Conservation (phyloP, 352 stramenopile genomes). For the Phytopythium ostracodes region DNA sequence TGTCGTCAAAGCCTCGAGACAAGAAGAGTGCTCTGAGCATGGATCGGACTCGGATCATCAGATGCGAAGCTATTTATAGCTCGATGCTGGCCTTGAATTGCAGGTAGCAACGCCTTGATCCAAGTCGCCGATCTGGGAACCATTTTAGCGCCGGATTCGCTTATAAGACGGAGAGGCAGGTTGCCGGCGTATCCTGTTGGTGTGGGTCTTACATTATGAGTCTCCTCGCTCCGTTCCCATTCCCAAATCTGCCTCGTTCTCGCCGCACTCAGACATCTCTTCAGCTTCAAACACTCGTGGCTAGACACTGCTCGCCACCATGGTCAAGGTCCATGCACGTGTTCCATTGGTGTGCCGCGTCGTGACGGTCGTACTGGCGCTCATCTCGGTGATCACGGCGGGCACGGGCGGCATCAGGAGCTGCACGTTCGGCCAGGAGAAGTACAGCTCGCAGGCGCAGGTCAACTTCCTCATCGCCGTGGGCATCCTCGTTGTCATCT, state of each 20-base stretch:
- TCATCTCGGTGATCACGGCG: conserved; percentile 36
- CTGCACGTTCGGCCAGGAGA: conserved; percentile 42
- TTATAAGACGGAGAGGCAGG: neutral
- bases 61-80: no score
- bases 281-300: no score
- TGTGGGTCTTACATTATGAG: no score
- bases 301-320: neutral
- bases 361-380: conserved; percentile 34
- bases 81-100: no score
- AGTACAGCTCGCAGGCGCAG: conserved; percentile 48
- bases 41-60: no score
- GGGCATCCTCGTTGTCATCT: conserved; percentile 30
- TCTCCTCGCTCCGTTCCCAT: neutral
- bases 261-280: no score
- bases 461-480: conserved; percentile 56
- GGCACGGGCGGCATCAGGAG: conserved; percentile 40
- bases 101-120: no score
- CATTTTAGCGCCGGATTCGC: neutral
- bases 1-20: no score
- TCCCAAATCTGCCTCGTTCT: neutral
- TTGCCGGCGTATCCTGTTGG: no score
- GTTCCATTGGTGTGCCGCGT: conserved; percentile 35
- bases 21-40: no score
- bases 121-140: neutral
- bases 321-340: conserved; percentile 32